Evolutionary conservation across 164 flowering plant species (phyloP), one percentile per base, ranked within the genome.

Genomic region (Malania oleifera): DNA sequence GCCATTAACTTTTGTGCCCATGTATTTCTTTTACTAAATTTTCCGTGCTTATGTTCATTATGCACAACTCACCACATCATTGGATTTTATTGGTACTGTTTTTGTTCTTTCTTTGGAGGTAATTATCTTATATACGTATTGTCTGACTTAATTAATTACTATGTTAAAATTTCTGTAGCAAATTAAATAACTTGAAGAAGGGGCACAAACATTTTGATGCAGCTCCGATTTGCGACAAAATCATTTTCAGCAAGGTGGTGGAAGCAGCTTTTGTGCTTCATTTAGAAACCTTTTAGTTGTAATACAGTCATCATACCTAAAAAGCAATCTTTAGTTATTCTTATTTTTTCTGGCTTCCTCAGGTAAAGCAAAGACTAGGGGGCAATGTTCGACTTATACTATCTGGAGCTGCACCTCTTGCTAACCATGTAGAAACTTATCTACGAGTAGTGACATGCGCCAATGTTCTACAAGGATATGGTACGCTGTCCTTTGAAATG

Each of bases 231-330:
- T 75, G 64, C 56, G 99, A 95, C 75, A 87, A 79, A 68, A 14
- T 95, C 59, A 82, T 86, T 27, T 95, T 95, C 65, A 80, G 52
- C 45, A 87, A 95, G 97, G 99, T 93, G 57, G n/a, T n/a, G n/a
- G n/a, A n/a, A n/a, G n/a, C n/a, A n/a, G n/a, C n/a, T n/a, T n/a
- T n/a, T n/a, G n/a, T n/a, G n/a, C n/a, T n/a, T n/a, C 26, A 5
- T 43, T 20, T 12, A 18, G 17, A 0, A 4, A 4, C 18, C 5
- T 43, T 10, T n/a, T n/a, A n/a, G n/a, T n/a, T n/a, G n/a, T 43
- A 17, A 0, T 31, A 2, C 41, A 11, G 2, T 2, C 41, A 5
- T n/a, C n/a, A 31, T 31, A 4, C n/a, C n/a, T n/a, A n/a, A n/a
- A n/a, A n/a, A n/a, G n/a, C 18, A 0, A 9, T 46, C 25, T 7